Conservation (phyloP, 2,329 filamentous ascomycete species). For the Epichloe aotearoae region DNA sequence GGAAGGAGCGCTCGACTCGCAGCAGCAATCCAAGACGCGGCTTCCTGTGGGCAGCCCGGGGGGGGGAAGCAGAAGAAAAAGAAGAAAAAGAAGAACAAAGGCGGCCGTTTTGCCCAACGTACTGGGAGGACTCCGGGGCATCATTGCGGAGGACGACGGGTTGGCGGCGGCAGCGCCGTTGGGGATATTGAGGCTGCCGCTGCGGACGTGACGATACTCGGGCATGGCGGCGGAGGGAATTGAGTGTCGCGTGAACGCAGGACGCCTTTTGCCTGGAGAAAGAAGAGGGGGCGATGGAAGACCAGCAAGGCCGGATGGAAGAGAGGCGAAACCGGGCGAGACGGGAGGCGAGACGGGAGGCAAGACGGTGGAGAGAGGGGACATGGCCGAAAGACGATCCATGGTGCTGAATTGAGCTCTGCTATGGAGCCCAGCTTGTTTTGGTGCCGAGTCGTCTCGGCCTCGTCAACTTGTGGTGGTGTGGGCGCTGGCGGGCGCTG, state of each 20-base stretch:
- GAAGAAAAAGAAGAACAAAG: neutral
- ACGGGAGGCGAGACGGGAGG: neutral
- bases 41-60: neutral
- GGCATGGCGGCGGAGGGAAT: constrained; percentile 23
- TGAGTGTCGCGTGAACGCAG: constrained; percentile 5
- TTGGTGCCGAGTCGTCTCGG: no score
- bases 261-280: constrained; percentile 1
- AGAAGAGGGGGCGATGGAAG: constrained; percentile 4
- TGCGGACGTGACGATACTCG: constrained; percentile 44
- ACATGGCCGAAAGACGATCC: constrained; percentile 4
- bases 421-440: neutral
- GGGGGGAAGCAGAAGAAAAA: neutral
- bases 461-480: no score
- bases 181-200: constrained; percentile 42
- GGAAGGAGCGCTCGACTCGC: neutral
- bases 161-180: constrained; percentile 14
- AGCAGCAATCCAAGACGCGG: neutral
- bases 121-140: constrained; percentile 50
- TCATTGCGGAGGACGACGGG: constrained; percentile 12
- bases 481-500: neutral
- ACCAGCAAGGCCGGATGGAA: constrained; percentile 2
- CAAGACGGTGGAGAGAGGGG: constrained; percentile 6
- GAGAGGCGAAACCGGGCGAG: constrained; percentile 4
- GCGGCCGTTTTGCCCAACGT: neutral
- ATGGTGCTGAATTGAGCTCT: neutral